phyloP scores from a whole-genome alignment of 1,139 yeast species.

The Candida mesenterica region DNA sequence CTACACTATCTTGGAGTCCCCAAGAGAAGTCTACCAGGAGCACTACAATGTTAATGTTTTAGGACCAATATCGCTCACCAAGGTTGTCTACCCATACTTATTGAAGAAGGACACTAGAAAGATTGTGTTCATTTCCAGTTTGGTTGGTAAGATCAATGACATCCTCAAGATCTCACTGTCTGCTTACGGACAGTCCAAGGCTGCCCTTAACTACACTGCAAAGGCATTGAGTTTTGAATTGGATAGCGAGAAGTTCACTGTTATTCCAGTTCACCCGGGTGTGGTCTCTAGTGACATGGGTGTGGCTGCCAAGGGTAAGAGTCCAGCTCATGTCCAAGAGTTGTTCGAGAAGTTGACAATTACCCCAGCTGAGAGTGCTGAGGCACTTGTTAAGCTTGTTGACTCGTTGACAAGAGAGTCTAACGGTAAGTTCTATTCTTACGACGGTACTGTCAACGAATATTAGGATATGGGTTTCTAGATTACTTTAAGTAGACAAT shows the following conservation, averaged over 20 bases:
- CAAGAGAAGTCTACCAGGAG: slow-evolving; percentile 15
- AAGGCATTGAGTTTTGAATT: slow-evolving; percentile 20
- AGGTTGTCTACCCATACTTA: slow-evolving; percentile 25
- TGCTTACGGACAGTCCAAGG: slow-evolving; percentile 35
- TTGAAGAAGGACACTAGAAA: slow-evolving; percentile 19
- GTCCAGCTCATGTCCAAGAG: neutral
- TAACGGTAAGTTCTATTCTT: slow-evolving; percentile 1
- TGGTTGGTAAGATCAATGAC: slow-evolving; percentile 20
- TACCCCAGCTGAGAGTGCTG: neutral
- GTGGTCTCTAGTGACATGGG: slow-evolving; percentile 27
- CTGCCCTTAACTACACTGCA: slow-evolving; percentile 28
- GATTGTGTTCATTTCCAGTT: slow-evolving; percentile 24
- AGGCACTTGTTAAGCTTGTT: neutral
- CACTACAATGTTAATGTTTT: slow-evolving; percentile 26
- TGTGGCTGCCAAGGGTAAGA: slow-evolving; percentile 17
- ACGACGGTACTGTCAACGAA: slow-evolving; percentile 2
- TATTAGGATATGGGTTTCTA: no score
- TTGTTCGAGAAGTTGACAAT: neutral
- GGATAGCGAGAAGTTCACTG: slow-evolving; percentile 18
- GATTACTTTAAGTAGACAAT: no score
- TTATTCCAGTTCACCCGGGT: slow-evolving; percentile 30
- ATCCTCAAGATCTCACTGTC: slow-evolving; percentile 5
- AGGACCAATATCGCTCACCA: slow-evolving; percentile 29
- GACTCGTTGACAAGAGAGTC: slow-evolving; percentile 1
- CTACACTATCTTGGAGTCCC: slow-evolving; percentile 7